These are phyloP conservation scores for Gleditsia sinensis DNA, from an alignment of 306 rosid species.

Conservation along the genomic window DNA sequence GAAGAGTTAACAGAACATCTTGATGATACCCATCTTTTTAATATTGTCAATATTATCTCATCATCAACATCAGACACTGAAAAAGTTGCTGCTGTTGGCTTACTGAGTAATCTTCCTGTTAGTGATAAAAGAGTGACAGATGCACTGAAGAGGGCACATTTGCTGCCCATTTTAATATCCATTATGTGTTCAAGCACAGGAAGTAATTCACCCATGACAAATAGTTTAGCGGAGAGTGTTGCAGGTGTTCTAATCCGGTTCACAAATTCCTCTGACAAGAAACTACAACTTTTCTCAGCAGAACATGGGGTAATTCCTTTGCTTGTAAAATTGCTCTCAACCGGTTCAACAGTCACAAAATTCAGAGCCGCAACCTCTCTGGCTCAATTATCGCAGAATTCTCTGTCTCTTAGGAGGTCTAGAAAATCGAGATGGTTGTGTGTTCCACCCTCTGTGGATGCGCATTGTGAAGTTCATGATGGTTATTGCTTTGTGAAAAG, in stretches of 20 bases:
- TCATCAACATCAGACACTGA: constrained; percentile 56
- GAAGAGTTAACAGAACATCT: constrained; percentile 73
- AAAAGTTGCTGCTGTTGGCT: constrained; percentile 68
- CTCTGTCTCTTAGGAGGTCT: constrained; percentile 57
- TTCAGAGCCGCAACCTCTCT: constrained; percentile 75
- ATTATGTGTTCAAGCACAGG: constrained; percentile 44
- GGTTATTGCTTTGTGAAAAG: constrained; percentile 64
- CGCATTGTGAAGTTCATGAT: constrained; percentile 76
- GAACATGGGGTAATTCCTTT: constrained; percentile 79
- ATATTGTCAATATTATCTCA: constrained; percentile 54
- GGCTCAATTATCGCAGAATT: constrained; percentile 80
- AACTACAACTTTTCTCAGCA: constrained; percentile 66
- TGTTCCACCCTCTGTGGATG: constrained; percentile 54
- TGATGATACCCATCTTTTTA: constrained; percentile 56
- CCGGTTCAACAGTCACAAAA: constrained; percentile 58
- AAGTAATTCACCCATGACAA: constrained; percentile 36
- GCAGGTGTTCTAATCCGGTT: constrained; percentile 64
- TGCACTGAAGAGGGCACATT: constrained; percentile 54
- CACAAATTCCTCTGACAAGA: constrained; percentile 76
- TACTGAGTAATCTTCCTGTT: constrained; percentile 70
- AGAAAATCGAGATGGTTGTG: constrained; percentile 69
- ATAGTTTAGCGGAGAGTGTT: constrained; percentile 48
- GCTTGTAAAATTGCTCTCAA: constrained; percentile 72
- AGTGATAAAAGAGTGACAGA: constrained; percentile 71
- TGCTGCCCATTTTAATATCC: constrained; percentile 64